Evolutionary conservation across 192 early-diverging fungal genomes (phyloP), one percentile per base, ranked within the genome.

Genomic region (Glomus cerebriforme): DNA sequence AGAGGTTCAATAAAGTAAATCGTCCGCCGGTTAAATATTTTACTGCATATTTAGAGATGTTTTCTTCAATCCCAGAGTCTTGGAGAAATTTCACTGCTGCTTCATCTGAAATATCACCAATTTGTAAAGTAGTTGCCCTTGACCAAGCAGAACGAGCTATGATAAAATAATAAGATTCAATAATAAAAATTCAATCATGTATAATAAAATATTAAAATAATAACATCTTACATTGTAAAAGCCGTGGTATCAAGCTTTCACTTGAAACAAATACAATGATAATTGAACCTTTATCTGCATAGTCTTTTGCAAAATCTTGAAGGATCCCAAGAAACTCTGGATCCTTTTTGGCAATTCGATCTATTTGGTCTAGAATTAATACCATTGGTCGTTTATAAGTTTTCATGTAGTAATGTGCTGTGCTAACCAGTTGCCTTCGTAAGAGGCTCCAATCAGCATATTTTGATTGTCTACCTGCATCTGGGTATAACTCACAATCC

Each of bases 241-340:
- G 0, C 59, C 32, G 73, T 29, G 59, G 58, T 32, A 75, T 58
- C 73, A 75, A 75, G 73, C 59, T 58, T 60, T 75, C 73, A 75
- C 59, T 75, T 29, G 73, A 24, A 24, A 75, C 27, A 75, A 75
- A 75, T 75, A 75, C 35, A 75, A 75, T 35, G 73, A 75, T 58
- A 75, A 75, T 26, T 15, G 73, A 2, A 58, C 34, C 12, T 75
- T 32, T 75, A 34, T 75, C 73, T 37, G 73, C 73, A 17, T 58
- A 32, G 58, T 75, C 73, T 58, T 75, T 75, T 10, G 73, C 73
- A 60, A 60, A 75, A 75, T 75, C 73, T 75, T 75, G 73, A 32
- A 75, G 73, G 31, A 75, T 60, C 54, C 27, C 35, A 59, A 75
- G 73, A 75, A 75, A 60, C 13, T 75, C 12, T 75, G 54, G 73